A percentile compares a stretch with the other conserved stretches of the same genome.
Evolutionary conservation across 257 asterid genomes (phyloP).

Genomic region (Henckelia pumila): DNA sequence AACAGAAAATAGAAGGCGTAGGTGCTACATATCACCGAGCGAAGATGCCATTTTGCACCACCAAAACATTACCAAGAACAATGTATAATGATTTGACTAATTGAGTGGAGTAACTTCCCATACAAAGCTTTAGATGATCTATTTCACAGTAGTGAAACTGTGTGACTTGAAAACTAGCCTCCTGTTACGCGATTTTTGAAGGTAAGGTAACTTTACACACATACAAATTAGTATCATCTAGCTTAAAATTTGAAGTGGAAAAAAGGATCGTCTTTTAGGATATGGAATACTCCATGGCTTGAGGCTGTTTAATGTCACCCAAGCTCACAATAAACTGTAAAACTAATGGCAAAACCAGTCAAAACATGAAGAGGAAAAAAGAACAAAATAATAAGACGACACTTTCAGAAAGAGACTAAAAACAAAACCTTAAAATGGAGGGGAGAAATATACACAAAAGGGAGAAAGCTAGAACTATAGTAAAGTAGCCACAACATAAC

Average conservation of each 20-base stretch:
- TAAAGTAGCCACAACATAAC: no score
- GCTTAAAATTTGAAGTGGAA: background rate
- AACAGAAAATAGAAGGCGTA: background rate
- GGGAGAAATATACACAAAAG: no score
- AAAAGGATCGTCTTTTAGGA: background rate
- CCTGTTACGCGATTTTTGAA: background rate
- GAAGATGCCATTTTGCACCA: background rate
- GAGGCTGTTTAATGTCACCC: background rate
- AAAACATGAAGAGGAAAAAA: no score
- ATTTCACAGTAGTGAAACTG: no score
- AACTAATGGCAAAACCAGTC: no score
- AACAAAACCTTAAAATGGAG: no score
- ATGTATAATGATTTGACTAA: background rate
- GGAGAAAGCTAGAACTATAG: no score
- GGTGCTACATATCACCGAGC: no score
- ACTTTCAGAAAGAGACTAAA: no score
- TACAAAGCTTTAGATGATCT: conserved; percentile 7
- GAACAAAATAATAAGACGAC: no score
- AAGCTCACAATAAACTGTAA: background rate
- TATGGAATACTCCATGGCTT: background rate
- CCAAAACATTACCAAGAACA: background rate
- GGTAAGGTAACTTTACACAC: background rate
- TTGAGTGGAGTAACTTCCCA: background rate
- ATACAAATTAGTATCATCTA: background rate
- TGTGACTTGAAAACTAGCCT: background rate